phyloP scores from a whole-genome alignment of 345 rosid species.

The Hibiscus tridactylites region DNA sequence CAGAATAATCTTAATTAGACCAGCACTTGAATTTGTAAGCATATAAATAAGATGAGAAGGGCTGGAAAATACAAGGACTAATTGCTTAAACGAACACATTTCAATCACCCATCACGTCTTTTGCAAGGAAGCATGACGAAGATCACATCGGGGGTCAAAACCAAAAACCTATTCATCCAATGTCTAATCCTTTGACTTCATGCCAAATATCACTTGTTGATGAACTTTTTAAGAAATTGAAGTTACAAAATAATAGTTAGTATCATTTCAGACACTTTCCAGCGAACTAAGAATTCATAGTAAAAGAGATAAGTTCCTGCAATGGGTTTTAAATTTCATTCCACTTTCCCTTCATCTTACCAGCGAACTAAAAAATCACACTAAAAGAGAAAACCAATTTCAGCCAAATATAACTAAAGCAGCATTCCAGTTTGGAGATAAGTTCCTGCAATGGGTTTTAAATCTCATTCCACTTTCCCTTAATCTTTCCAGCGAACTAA shows the following conservation, averaged over 20 bases:
- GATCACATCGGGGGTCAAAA: no score
- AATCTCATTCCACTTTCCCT: not conserved
- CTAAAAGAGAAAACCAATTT: no score
- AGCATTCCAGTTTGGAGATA: no score
- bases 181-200: not conserved
- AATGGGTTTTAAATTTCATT: not conserved
- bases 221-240: not conserved
- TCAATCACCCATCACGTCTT: not conserved
- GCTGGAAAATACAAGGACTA: not conserved
- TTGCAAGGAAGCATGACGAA: no score
- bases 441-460: not conserved
- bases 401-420: not conserved
- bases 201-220: not conserved
- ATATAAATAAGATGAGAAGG: not conserved
- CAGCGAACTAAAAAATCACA: not conserved
- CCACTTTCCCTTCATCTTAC: conserved; percentile 1
- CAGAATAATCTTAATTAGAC: not conserved
- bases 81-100: not conserved
- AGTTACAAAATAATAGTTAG: not conserved
- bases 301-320: not conserved
- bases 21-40: not conserved
- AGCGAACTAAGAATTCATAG: not conserved
- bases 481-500: conserved; percentile 1
- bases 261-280: not conserved
- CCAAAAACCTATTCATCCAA: no score